Evolutionary conservation across 75 land plant genomes (phyloP).

Genomic region (Sequoia sempervirens): DNA sequence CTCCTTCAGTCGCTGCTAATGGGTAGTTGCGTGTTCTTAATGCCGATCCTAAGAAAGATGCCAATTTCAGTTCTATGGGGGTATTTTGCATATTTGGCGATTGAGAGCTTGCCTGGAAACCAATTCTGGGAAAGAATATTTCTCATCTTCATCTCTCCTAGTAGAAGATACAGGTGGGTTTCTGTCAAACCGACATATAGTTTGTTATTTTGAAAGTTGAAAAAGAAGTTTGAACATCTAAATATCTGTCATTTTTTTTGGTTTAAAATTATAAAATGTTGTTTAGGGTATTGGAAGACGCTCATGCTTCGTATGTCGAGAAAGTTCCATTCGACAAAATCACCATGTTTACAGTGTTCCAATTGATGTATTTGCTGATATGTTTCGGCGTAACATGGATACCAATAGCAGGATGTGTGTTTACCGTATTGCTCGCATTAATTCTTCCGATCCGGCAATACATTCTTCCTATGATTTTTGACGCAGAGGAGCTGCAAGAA

Average conservation of each 20-base stretch:
- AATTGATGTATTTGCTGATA: conserved; percentile 23
- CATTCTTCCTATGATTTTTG: conserved; percentile 28
- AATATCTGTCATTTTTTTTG: neutral
- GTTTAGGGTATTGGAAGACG: conserved; percentile 26
- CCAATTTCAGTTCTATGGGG: conserved; percentile 46
- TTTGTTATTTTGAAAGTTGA: neutral
- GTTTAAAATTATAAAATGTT: neutral
- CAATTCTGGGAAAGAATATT: conserved; percentile 46
- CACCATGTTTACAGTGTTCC: conserved; percentile 26
- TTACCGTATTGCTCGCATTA: conserved; percentile 27
- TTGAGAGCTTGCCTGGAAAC: conserved; percentile 50
- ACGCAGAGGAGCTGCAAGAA: conserved; percentile 29
- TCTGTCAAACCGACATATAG: neutral
- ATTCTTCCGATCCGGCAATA: conserved; percentile 38
- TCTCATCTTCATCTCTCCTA: conserved; percentile 26
- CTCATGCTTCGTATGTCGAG: conserved; percentile 33
- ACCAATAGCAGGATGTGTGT: conserved; percentile 38
- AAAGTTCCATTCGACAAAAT: conserved; percentile 37
- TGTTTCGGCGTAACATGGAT: conserved; percentile 49
- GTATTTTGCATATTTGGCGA: conserved; percentile 50
- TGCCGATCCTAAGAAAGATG: conserved; percentile 34
- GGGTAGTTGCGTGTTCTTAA: conserved; percentile 29
- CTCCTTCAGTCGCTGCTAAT: conserved; percentile 33
- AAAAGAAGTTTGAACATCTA: neutral
- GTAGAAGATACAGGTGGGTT: conserved; percentile 25